phyloP scores from a whole-genome alignment of 2,329 filamentous ascomycete species.

The Penicillium sp. region DNA sequence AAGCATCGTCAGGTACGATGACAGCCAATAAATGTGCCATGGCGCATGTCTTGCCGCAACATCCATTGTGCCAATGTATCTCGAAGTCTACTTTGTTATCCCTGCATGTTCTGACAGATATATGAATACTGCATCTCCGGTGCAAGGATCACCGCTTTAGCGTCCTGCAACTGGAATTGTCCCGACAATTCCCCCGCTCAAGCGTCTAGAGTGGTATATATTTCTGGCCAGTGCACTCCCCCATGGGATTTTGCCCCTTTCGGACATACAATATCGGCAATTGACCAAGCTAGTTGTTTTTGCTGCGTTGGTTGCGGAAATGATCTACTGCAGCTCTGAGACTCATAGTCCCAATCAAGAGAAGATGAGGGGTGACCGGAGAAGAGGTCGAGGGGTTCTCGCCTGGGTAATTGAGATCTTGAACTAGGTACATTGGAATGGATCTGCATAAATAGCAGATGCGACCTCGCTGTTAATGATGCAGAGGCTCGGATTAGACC shows the following conservation, averaged over 20 bases:
- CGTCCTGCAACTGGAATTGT: background rate
- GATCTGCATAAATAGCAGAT: slow-evolving; percentile 7
- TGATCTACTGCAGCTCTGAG: slow-evolving; percentile 2
- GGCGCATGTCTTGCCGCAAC: background rate
- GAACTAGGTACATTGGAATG: background rate
- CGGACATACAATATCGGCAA: slow-evolving; percentile 9
- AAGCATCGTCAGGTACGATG: background rate
- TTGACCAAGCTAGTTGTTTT: background rate
- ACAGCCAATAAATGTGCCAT: background rate
- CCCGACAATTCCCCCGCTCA: slow-evolving; percentile 12
- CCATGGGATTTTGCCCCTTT: slow-evolving; percentile 18
- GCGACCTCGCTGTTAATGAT: background rate
- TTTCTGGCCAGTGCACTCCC: slow-evolving; percentile 9
- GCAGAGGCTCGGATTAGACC: background rate
- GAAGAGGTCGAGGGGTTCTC: background rate
- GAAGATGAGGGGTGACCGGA: slow-evolving; percentile 2
- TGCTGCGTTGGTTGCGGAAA: slow-evolving; percentile 1
- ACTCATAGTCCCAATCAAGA: background rate
- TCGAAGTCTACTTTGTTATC: background rate
- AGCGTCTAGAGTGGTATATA: background rate
- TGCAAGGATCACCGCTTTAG: background rate
- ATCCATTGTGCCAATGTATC: background rate
- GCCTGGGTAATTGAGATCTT: background rate
- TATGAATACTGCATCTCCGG: background rate
- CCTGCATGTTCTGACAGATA: background rate